Percentiles rank a stretch among this genome's conserved stretches.
Conservation (phyloP, 2,329 filamentous ascomycete genomes). For the Dactylellina sp. region DNA sequence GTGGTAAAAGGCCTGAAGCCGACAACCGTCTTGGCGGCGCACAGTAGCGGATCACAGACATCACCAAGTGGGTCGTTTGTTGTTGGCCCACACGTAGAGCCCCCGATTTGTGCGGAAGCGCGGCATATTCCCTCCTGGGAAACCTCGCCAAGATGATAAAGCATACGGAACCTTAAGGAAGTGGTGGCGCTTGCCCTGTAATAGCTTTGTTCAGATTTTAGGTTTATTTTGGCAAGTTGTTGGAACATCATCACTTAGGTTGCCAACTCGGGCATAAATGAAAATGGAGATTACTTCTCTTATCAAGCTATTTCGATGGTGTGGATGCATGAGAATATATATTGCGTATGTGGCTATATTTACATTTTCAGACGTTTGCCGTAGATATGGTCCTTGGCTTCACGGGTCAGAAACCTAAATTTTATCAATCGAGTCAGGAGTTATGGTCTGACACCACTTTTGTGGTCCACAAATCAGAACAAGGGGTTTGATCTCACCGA, state of each 20-base stretch:
- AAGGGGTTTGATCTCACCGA: slow-evolving; percentile 22
- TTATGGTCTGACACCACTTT: background rate
- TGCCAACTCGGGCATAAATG: background rate
- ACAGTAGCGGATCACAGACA: background rate
- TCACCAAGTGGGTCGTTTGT: background rate
- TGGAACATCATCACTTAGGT: background rate
- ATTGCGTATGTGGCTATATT: slow-evolving; percentile 16
- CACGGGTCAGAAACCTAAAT: slow-evolving; percentile 40
- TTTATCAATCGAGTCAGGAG: slow-evolving; percentile 9
- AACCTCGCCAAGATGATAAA: background rate
- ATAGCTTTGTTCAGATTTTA: background rate
- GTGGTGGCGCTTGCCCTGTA: background rate
- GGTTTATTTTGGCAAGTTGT: background rate
- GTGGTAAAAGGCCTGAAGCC: slow-evolving; percentile 1
- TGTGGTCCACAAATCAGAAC: background rate
- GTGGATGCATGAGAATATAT: background rate
- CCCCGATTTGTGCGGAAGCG: background rate
- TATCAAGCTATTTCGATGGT: background rate
- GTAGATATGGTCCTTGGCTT: slow-evolving; percentile 52
- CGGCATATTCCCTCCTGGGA: background rate
- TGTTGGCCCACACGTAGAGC: background rate
- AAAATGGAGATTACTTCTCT: background rate
- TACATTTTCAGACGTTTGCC: slow-evolving; percentile 55
- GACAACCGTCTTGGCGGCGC: slow-evolving; percentile 17
- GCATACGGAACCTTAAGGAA: background rate